Conservation (phyloP, 2,329 filamentous ascomycete species). For the Leptosphaerulina australis region DNA sequence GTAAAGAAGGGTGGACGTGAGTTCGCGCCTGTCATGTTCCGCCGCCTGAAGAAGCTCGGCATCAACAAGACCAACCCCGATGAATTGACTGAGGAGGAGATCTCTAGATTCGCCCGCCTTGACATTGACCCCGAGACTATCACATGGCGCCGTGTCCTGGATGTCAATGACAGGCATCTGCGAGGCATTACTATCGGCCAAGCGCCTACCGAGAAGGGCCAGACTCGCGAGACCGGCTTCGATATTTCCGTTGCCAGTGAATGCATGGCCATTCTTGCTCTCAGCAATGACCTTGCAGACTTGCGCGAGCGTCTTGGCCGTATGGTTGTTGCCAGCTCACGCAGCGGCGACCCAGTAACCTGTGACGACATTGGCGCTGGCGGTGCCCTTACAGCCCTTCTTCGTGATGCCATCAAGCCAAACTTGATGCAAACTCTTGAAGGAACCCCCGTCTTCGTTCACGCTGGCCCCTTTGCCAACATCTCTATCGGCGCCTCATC, state of each 20-base stretch:
- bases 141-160: conserved; percentile 93
- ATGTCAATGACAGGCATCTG: conserved; percentile 95
- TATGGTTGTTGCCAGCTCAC: conserved; percentile 93
- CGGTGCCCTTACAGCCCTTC: conserved; percentile 88
- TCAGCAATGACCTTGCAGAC: conserved; percentile 85
- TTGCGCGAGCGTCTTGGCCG: conserved; percentile 91
- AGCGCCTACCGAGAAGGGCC: conserved; percentile 87
- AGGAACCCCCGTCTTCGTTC: conserved; percentile 95
- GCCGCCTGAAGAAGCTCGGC: conserved; percentile 90
- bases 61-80: conserved; percentile 95
- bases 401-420: conserved; percentile 98
- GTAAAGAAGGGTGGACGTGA: conserved; percentile 85
- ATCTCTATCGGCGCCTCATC: conserved; percentile 98
- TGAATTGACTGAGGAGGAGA: conserved; percentile 88
- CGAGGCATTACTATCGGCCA: conserved; percentile 87
- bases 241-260: conserved; percentile 98
- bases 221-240: conserved; percentile 87
- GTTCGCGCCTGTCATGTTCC: conserved; percentile 90
- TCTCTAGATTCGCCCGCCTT: conserved; percentile 83
- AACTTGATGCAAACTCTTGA: conserved; percentile 99
- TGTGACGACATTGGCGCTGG: conserved; percentile 94
- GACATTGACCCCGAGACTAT: conserved; percentile 98
- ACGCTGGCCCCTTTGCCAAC: conserved; percentile 97
- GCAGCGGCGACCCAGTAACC: conserved; percentile 85
- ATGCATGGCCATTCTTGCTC: conserved; percentile 96